Evolutionary conservation across 495 filamentous ascomycete species (phyloP).

Genomic region (Xylaria curta): DNA sequence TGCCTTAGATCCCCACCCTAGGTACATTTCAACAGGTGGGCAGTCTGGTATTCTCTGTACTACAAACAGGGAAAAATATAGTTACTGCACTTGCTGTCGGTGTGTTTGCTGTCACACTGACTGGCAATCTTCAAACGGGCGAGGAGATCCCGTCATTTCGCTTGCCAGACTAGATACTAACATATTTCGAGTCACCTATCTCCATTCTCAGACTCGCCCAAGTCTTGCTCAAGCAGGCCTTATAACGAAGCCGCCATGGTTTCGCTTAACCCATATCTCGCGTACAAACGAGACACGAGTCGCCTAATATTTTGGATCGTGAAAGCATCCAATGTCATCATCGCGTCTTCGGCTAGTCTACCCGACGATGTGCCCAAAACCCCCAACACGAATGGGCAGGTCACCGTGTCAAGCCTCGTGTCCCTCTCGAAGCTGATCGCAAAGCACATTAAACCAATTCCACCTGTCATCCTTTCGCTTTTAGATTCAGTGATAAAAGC

Average conservation of each 20-base stretch:
- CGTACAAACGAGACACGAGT: slow-evolving; percentile 49
- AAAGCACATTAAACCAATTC: slow-evolving; percentile 37
- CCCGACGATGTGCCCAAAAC: slow-evolving; percentile 19
- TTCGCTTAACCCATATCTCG: slow-evolving; percentile 38
- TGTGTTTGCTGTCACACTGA: too few relatives aligned
- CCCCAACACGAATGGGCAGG: slow-evolving; percentile 38
- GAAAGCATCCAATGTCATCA: slow-evolving; percentile 42
- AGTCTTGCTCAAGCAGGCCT: background rate
- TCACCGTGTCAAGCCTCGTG: slow-evolving; percentile 42
- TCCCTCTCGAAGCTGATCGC: slow-evolving; percentile 45
- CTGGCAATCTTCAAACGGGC: too few relatives aligned
- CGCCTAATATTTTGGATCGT: slow-evolving; percentile 52
- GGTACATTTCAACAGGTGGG: too few relatives aligned
- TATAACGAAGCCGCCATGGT: slow-evolving; percentile 6
- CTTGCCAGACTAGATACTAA: too few relatives aligned
- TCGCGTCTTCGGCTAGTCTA: slow-evolving; percentile 27
- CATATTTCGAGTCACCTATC: too few relatives aligned
- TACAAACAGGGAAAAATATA: too few relatives aligned
- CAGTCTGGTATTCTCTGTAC: too few relatives aligned
- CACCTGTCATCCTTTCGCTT: slow-evolving; percentile 36
- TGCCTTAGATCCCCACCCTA: too few relatives aligned
- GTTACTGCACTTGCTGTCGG: too few relatives aligned
- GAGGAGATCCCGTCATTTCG: too few relatives aligned
- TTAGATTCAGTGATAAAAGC: slow-evolving; percentile 44
- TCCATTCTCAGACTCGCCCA: too few relatives aligned